Evolutionary conservation across 108 stramenopile species (phyloP), one percentile per base, ranked within the genome.

Genomic region (Skeletonema marinoi): DNA sequence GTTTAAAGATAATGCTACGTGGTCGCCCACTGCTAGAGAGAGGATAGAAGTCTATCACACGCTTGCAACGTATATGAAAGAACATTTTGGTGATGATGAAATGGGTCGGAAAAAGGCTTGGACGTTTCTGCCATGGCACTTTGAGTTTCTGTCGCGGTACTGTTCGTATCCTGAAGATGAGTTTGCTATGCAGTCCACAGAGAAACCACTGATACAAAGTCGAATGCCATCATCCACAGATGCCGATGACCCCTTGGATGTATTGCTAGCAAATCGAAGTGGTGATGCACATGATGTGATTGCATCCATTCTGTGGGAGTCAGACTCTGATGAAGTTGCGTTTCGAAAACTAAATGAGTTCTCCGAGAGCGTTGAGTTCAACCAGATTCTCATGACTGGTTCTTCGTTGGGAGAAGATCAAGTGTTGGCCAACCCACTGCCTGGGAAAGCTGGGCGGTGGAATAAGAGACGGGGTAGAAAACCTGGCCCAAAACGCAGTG

Each of bases 81-180:
- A 81, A 4, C 77, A 84, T 58, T 87, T 87, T 63, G 80, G 83
- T 29, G 73, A 79, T 39, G 86, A 87, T 68, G 82, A 59, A 19
- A 59, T 75, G 70, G 86, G 86, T 35, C 30, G 68, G 10, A 87
- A 78, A 38, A 74, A 70, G 73, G 79, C 71, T 17, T 87, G 65
- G 68, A 77, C 72, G 19, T 87, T 87, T 39, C 33, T 87, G 7
- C 86, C 86, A 9, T 87, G 83, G 83, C 86, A 87, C 81, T 87
- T 84, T 46, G 65, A 80, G 21, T 87, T 87, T 60, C 41, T 87
- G 9, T 39, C 38, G 35, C 59, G 86, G 13, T 82, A 81, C 17
- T 71, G 32, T 1, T 46, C 79, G 4, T 66, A 56, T 58, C 74
- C 79, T 14, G 83, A 80, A 65, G 67, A 48, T 13, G 39, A 61